Conservation (phyloP, 805 yeast species). For the Yamadazyma laniorum region DNA sequence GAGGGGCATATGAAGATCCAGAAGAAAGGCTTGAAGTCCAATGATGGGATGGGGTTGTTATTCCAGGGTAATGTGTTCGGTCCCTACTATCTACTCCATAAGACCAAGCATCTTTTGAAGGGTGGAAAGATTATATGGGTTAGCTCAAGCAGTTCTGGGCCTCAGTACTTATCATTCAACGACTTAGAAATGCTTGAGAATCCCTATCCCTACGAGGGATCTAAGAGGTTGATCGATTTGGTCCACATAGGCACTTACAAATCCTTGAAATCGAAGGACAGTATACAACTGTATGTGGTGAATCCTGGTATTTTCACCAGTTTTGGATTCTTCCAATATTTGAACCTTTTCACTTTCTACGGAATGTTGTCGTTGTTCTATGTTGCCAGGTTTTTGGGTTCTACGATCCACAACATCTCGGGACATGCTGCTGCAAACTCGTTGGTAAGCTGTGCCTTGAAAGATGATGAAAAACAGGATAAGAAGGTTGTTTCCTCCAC, state of each 20-base stretch:
- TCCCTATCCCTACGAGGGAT: slow-evolving; percentile 81
- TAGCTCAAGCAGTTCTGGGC: slow-evolving; percentile 76
- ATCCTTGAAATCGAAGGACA: slow-evolving; percentile 43
- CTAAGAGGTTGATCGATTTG: slow-evolving; percentile 82
- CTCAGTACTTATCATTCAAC: slow-evolving; percentile 66
- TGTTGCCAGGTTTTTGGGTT: slow-evolving; percentile 76
- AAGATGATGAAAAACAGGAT: slow-evolving; percentile 48
- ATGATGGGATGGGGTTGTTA: slow-evolving; percentile 80
- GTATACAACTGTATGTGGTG: slow-evolving; percentile 69
- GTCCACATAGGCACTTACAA: slow-evolving; percentile 71
- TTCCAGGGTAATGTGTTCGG: slow-evolving; percentile 98
- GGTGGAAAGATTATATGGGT: slow-evolving; percentile 78
- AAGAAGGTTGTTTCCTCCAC: slow-evolving; percentile 69
- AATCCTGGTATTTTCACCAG: slow-evolving; percentile 95
- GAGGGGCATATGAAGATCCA: slow-evolving; percentile 85
- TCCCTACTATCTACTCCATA: slow-evolving; percentile 81
- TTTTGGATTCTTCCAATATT: slow-evolving; percentile 69
- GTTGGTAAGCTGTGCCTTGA: slow-evolving; percentile 56
- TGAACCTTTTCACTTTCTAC: slow-evolving; percentile 75
- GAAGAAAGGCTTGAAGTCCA: slow-evolving; percentile 68
- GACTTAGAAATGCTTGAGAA: slow-evolving; percentile 72
- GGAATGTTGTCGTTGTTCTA: slow-evolving; percentile 87
- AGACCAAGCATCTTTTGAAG: slow-evolving; percentile 54
- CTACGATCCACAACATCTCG: slow-evolving; percentile 83
- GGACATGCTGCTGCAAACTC: slow-evolving; percentile 92